Evolutionary conservation across 192 early-diverging fungal species (phyloP).

Genomic region (Backusella sp.): DNA sequence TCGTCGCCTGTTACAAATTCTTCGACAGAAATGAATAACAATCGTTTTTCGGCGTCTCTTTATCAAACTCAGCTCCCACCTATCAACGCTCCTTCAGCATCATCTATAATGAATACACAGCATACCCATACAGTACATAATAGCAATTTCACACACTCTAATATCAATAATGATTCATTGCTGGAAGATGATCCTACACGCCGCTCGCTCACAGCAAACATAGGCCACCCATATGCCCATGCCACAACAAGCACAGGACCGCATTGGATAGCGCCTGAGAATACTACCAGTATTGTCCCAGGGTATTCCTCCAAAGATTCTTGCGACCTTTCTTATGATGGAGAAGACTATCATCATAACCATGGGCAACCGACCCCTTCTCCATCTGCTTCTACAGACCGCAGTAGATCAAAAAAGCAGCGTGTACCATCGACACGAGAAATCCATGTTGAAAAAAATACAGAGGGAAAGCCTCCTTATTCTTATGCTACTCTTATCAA

Average conservation of each 20-base stretch:
- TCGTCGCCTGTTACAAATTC: neutral
- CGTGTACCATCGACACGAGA: constrained; percentile 13
- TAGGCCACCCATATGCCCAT: neutral
- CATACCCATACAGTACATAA: neutral
- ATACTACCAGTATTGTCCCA: neutral
- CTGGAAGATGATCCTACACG: neutral
- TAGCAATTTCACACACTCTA: neutral
- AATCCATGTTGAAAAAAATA: constrained; percentile 34
- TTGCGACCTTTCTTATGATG: constrained; percentile 5
- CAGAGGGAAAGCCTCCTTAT: constrained; percentile 64
- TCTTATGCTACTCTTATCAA: constrained; percentile 79
- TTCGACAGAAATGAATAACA: neutral
- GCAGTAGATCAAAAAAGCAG: constrained; percentile 16
- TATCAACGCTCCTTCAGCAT: constrained; percentile 3
- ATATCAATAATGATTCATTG: neutral
- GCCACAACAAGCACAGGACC: neutral
- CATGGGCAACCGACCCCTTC: constrained; percentile 12
- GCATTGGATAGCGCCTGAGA: neutral
- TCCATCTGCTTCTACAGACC: neutral
- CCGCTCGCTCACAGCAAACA: neutral
- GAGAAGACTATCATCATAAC: constrained; percentile 7
- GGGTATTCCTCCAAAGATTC: constrained; percentile 6
- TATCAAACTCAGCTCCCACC: constrained; percentile 11
- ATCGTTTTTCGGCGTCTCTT: neutral
- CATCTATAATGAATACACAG: neutral